These are phyloP conservation scores for Bassia scoparia DNA, from an alignment of 148 eudicot genomes.

Conservation along the genomic window DNA sequence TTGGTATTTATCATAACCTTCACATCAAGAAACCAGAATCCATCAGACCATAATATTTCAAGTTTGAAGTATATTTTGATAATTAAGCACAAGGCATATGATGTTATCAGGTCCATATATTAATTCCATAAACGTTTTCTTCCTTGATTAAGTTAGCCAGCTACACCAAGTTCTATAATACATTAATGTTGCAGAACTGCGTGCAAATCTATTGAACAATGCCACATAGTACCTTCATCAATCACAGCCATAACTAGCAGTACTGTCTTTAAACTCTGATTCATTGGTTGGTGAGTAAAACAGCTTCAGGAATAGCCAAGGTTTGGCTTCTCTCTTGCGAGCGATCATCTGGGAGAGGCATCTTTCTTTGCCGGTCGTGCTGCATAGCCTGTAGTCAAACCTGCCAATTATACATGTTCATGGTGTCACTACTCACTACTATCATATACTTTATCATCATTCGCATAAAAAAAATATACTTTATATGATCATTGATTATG, in stretches of 20 bases:
- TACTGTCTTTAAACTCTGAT: conserved; percentile 79
- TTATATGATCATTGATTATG: too few species aligned
- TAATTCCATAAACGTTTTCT: not conserved
- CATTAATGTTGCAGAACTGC: not conserved
- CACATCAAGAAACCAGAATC: not conserved
- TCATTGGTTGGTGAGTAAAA: conserved; percentile 66
- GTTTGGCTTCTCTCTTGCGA: conserved; percentile 53
- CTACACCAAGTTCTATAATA: not conserved
- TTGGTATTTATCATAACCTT: conserved; percentile 86
- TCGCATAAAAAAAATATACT: too few species aligned
- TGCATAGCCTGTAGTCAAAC: conserved; percentile 84
- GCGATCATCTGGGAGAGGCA: conserved; percentile 79
- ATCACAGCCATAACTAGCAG: not conserved
- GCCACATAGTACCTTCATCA: not conserved
- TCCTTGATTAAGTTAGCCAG: not conserved
- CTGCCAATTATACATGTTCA: conserved; percentile 26
- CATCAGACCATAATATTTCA: not conserved
- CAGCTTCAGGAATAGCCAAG: conserved; percentile 81
- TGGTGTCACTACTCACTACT: too few species aligned
- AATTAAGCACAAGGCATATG: not conserved
- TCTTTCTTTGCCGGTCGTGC: conserved; percentile 64
- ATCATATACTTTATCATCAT: too few species aligned
- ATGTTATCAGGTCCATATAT: not conserved
- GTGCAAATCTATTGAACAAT: not conserved
- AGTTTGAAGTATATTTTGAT: not conserved